Evolutionary conservation across 768 basidiomycete genomes (phyloP), one percentile per base, ranked within the genome.

Genomic region (Agrocybe praecox): DNA sequence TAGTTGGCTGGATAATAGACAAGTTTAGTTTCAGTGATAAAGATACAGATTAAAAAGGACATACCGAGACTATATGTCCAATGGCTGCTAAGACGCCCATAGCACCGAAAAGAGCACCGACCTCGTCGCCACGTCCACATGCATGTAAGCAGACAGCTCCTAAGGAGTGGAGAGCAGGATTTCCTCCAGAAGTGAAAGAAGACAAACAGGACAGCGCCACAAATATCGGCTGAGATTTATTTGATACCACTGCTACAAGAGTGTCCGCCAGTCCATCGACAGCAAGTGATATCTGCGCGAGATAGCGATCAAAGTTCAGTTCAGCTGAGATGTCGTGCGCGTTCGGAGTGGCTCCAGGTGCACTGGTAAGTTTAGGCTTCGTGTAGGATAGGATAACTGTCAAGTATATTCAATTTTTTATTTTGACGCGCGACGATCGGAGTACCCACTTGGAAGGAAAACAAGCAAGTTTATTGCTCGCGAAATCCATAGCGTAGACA

Each of bases 161-260:
- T 9, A 93, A 76, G n/a, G 88, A 89, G 58, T 91, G 87, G 50
- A 84, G 68, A 0, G 87, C 80, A 8, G 91, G 90, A 53, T 82
- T 80, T 14, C 87, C 81, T 3, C 89, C 91, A 2, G 85, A 82
- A 12, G 88, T 87, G 43, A 89, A 80, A 18, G 83, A 82, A 6
- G 84, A 80, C 40, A 92, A 66, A 33, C 82, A 82, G 1, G 89
- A 88, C 24, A 86, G 75, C 0, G 73, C 81, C 11, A 85, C 73
- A 62, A 89, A 93, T 36, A 82, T 59, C 3, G 69, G 44, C 62
- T 83, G 76, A 0, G 81, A 78, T n/a, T 82, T 78, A 19, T 77
- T 68, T 1, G 82, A 79, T 2, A 77, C 72, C 17, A 87, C 49
- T 2, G 84, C 77, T 12, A 92, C 85, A 34, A 89, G 74, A 6